A percentile compares a stretch with the other conserved stretches of the same genome.
Evolutionary conservation across 1,139 yeast genomes (phyloP).

Genomic region (Magnusiomyces suaveolens): DNA sequence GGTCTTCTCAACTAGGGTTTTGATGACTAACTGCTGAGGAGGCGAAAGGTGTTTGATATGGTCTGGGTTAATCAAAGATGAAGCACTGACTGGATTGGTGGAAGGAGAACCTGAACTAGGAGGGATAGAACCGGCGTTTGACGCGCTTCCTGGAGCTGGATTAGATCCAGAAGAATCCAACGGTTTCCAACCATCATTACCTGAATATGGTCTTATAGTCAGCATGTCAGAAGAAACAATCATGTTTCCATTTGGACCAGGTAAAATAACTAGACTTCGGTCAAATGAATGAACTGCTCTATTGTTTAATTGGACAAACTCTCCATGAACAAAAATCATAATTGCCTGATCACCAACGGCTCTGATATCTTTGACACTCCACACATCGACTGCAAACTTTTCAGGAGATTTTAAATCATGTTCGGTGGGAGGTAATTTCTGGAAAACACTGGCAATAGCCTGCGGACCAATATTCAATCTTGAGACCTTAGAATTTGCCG

Average conservation of each 20-base stretch:
- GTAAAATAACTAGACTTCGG: constrained; percentile 64
- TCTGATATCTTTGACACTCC: constrained; percentile 38
- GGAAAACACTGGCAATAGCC: constrained; percentile 51
- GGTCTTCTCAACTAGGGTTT: constrained; percentile 62
- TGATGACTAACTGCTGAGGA: constrained; percentile 56
- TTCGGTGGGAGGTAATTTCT: constrained; percentile 60
- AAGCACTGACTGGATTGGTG: background rate
- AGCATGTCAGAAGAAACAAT: constrained; percentile 79
- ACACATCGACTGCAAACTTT: constrained; percentile 67
- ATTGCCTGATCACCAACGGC: constrained; percentile 63
- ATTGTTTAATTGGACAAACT: constrained; percentile 55
- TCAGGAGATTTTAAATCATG: constrained; percentile 63
- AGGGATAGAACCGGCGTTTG: constrained; percentile 16
- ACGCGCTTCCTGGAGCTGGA: constrained; percentile 14
- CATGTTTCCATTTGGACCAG: constrained; percentile 59
- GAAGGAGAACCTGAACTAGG: constrained; percentile 17
- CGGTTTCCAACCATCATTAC: constrained; percentile 48
- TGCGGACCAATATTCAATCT: constrained; percentile 67
- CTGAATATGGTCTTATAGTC: constrained; percentile 54
- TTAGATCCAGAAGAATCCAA: background rate
- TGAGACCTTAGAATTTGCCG: constrained; percentile 44
- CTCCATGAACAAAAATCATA: constrained; percentile 73
- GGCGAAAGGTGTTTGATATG: constrained; percentile 34
- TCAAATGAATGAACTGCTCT: constrained; percentile 64
- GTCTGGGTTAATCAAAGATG: constrained; percentile 18